phyloP scores from a whole-genome alignment of 495 filamentous ascomycete genomes.

The Penicillium malachiteum region DNA sequence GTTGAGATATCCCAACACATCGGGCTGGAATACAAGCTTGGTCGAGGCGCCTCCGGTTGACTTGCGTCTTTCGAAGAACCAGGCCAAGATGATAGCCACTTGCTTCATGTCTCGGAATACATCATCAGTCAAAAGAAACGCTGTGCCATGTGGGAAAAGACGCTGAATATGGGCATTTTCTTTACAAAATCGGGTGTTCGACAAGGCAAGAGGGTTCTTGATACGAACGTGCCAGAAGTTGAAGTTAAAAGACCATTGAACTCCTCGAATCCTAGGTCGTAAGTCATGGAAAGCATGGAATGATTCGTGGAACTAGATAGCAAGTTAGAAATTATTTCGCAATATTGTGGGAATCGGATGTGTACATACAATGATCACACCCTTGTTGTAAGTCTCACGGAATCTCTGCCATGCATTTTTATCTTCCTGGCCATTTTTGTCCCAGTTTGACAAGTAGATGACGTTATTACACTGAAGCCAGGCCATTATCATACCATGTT shows the following conservation, averaged over 20 bases:
- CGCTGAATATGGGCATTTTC: slow-evolving; percentile 35
- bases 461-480: slow-evolving; percentile 31
- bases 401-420: slow-evolving; percentile 2
- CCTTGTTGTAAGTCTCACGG: slow-evolving; percentile 13
- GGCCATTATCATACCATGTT: slow-evolving; percentile 27
- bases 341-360: not conserved
- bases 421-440: not conserved
- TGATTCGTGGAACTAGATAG: slow-evolving; percentile 41
- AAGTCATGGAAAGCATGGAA: slow-evolving; percentile 30
- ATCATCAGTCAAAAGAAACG: slow-evolving; percentile 63
- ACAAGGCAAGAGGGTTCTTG: slow-evolving; percentile 19
- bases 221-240: slow-evolving; percentile 43
- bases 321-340: not conserved
- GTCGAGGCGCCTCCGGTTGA: slow-evolving; percentile 28
- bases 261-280: slow-evolving; percentile 22
- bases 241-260: slow-evolving; percentile 17
- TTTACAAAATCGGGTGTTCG: slow-evolving; percentile 10
- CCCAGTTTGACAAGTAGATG: slow-evolving; percentile 28
- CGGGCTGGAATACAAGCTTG: slow-evolving; percentile 44
- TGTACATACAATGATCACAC: slow-evolving; percentile 42
- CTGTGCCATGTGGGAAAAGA: slow-evolving; percentile 58
- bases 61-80: slow-evolving; percentile 42
- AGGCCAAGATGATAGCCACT: slow-evolving; percentile 53
- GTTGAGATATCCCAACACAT: slow-evolving; percentile 40
- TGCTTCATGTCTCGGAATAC: slow-evolving; percentile 52